Evolutionary conservation across 2,329 filamentous ascomycete genomes (phyloP), one percentile per base, ranked within the genome.

Genomic region (Penicillium oxalicum): DNA sequence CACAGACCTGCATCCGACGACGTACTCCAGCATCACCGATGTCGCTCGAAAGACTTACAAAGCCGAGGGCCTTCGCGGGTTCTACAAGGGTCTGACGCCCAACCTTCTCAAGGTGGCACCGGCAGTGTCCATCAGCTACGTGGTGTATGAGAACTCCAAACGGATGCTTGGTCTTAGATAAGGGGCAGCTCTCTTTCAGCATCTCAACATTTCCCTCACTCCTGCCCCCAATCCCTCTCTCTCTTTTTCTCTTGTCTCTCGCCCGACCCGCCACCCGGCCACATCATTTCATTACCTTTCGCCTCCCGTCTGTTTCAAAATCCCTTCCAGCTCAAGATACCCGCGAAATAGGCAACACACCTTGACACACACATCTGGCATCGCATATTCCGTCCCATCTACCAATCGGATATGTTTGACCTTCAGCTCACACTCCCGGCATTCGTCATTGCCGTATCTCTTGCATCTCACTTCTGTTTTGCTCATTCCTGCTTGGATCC

Each of bases 21-120:
- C 88, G 4, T 98, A 98, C 67, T 90, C 83, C 2, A 89, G 93
- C 34, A 91, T 97, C 55, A 80, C 84, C 74, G 93, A 98, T 68
- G 91, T 96, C 38, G 86, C 89, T 1, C 78, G 79, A 46, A 88
- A 87, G 71, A 98, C 93, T 7, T 74, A 95, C 33, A 77, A 83
- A 59, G 82, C 86, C 43, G 93, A 98, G 71, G 93, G 93, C 1
- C 67, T 87, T 34, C 79, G 87, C 50, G 93, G 93, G 2, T 75
- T 98, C 49, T 98, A 95, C 77, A 95, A 94, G 70, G 93, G 93
- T 1, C 76, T 97, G 56, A 95, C 91, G 37, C 93, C 93, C 4
- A 98, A 97, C 66, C 75, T 98, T 35, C 77, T 98, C 60, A 98
- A 98, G 75, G 93, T 98, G 33, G 90, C 93, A 8, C 93, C 93